Evolutionary conservation across 2,329 filamentous ascomycete genomes (phyloP), one percentile per base, ranked within the genome.

Genomic region (Amylocarpus encephaloides): DNA sequence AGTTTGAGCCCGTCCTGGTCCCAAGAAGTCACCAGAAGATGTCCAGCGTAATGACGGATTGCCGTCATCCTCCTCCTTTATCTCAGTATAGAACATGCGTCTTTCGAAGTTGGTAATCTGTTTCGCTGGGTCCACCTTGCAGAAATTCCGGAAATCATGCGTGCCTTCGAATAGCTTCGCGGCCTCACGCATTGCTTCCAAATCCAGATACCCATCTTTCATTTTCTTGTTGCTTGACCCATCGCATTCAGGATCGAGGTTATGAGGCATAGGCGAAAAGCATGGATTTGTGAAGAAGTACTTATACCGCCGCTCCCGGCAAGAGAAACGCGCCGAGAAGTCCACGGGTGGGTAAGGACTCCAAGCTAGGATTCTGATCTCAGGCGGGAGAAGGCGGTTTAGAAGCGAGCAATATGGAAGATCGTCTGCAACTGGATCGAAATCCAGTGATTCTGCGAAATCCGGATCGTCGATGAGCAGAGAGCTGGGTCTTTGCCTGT

Each of bases 211-310:
- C 32, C 90, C 91, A 57, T 84, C 78, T 63, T 78, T 79, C 35
- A 55, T 54, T 52, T 48, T 55, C 40, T 59, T 66, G 60, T 46
- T 64, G 56, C 59, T 64, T 65, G 48, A 47, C 59, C 58, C 55
- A 51, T 22, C 49, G 54, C 33, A 10, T 43, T 56, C 49, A 32
- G 52, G 70, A 5, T 78, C 79, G 34, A 77, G 54, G 16, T 74
- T 64, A 1, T 75, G 71, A 0, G 85, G 81, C 4, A 79, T 74
- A 0, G 89, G 89, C 2, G 81, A 73, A 64, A 89, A 95, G 1
- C 86, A 88, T 0, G 93, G 93, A 66, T 96, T 89, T 0, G 93
- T 97, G 73, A 98, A 98, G 74, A 95, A 97, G 70, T 98, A 98
- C 51, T 88, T 83, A 72, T 98, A 98, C 58, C 87, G 85, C 18